Percentiles rank a stretch among this genome's conserved stretches.
phyloP scores from a whole-genome alignment of 176 grass and related monocot species.

The Juncus effusus region DNA sequence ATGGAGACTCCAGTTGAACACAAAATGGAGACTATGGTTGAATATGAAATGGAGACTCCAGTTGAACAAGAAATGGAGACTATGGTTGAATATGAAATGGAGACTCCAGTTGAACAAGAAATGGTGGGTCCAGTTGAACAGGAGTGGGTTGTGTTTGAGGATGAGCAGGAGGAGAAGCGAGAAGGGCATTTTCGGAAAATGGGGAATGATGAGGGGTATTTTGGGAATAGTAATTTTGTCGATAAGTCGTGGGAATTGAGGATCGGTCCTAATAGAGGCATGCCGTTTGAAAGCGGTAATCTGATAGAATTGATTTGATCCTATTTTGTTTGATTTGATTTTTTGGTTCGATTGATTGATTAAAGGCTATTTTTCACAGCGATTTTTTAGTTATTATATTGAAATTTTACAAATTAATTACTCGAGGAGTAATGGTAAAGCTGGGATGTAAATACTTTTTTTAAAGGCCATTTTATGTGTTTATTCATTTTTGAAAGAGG shows the following conservation, averaged over 20 bases:
- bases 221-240: slow-evolving; percentile 4
- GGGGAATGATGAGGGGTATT: not conserved
- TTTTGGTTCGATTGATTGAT: slow-evolving; percentile 7
- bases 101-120: slow-evolving; percentile 11
- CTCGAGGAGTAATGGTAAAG: slow-evolving; percentile 2
- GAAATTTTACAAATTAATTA: slow-evolving; percentile 1
- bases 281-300: slow-evolving; percentile 24
- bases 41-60: not conserved
- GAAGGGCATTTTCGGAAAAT: slow-evolving; percentile 27
- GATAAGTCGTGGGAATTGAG: slow-evolving; percentile 11
- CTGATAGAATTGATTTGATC: slow-evolving; percentile 26
- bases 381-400: slow-evolving; percentile 16
- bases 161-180: slow-evolving; percentile 13
- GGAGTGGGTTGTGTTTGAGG: slow-evolving; percentile 82
- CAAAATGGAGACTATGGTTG: slow-evolving; percentile 28
- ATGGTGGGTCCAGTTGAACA: not conserved
- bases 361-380: slow-evolving; percentile 9
- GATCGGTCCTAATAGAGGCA: not conserved
- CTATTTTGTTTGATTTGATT: not conserved
- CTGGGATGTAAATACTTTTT: slow-evolving; percentile 11
- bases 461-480: not conserved
- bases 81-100: slow-evolving; percentile 17
- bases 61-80: slow-evolving; percentile 26
- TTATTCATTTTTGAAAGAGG: slow-evolving; percentile 16
- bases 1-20: not conserved